These are phyloP conservation scores for Boletus coccyginus DNA, from an alignment of 768 basidiomycete genomes.

Conservation along the genomic window DNA sequence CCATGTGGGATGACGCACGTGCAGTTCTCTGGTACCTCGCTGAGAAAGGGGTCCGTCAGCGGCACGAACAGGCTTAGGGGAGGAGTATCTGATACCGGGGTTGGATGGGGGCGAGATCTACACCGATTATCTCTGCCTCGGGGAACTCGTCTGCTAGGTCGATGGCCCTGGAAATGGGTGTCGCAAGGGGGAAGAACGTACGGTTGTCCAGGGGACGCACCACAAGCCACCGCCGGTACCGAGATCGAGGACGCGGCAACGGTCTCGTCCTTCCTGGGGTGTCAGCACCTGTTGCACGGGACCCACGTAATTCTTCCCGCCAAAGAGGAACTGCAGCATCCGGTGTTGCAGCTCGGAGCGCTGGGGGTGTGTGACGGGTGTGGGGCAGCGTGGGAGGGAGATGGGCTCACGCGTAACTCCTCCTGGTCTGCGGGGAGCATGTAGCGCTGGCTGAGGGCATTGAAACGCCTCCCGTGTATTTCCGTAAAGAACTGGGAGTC, in stretches of 20 bases:
- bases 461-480: slow-evolving; percentile 53
- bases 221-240: slow-evolving; percentile 67
- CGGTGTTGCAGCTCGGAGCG: slow-evolving; percentile 63
- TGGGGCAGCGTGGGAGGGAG: not conserved
- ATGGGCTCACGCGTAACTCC: slow-evolving; percentile 51
- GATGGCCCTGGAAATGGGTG: slow-evolving; percentile 50
- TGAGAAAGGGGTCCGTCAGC: slow-evolving; percentile 29
- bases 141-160: slow-evolving; percentile 75
- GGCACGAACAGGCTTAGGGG: slow-evolving; percentile 1
- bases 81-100: slow-evolving; percentile 47
- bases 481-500: slow-evolving; percentile 52
- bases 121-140: slow-evolving; percentile 59
- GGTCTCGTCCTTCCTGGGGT: slow-evolving; percentile 32
- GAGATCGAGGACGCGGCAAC: slow-evolving; percentile 55
- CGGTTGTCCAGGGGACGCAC: slow-evolving; percentile 33
- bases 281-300: slow-evolving; percentile 56
- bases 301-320: slow-evolving; percentile 62
- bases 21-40: slow-evolving; percentile 68
- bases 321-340: slow-evolving; percentile 64
- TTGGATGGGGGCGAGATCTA: slow-evolving; percentile 73
- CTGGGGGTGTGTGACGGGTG: slow-evolving; percentile 32
- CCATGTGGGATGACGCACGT: slow-evolving; percentile 45
- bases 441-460: slow-evolving; percentile 53
- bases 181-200: not conserved
- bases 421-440: slow-evolving; percentile 66